Percentiles rank a stretch among this genome's conserved stretches.
Evolutionary conservation across 2,329 filamentous ascomycete genomes (phyloP).

Genomic region (Emmonsiellopsis sp.): DNA sequence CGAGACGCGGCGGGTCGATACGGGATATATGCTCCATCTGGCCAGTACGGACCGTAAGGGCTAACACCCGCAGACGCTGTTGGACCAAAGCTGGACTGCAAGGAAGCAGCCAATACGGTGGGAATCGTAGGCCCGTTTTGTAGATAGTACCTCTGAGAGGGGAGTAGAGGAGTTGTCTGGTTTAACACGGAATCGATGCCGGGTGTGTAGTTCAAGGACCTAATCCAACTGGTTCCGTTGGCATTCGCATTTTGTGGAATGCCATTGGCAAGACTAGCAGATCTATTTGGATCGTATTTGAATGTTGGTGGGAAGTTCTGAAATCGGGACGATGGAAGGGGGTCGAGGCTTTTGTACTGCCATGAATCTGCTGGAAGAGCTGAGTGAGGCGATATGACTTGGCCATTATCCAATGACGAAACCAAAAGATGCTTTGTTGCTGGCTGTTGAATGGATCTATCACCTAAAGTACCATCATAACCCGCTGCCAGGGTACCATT

Average conservation of each 20-base stretch:
- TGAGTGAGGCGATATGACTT: slow-evolving; percentile 23
- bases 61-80: slow-evolving; percentile 50
- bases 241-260: slow-evolving; percentile 19
- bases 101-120: slow-evolving; percentile 50
- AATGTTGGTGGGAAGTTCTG: slow-evolving; percentile 32
- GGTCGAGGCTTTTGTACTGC: slow-evolving; percentile 21
- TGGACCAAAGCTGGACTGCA: slow-evolving; percentile 43
- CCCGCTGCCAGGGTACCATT: slow-evolving; percentile 87
- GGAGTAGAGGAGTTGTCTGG: slow-evolving; percentile 42
- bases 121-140: slow-evolving; percentile 45
- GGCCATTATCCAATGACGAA: slow-evolving; percentile 44
- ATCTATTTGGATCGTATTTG: slow-evolving; percentile 24
- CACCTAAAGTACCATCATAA: slow-evolving; percentile 74
- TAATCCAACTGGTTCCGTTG: slow-evolving; percentile 33
- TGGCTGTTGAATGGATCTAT: slow-evolving; percentile 63
- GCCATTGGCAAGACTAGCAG: slow-evolving; percentile 13
- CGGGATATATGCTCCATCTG: slow-evolving; percentile 52
- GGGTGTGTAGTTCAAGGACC: slow-evolving; percentile 36
- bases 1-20: slow-evolving; percentile 51
- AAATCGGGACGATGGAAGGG: slow-evolving; percentile 19
- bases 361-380: slow-evolving; percentile 25
- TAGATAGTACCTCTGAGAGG: slow-evolving; percentile 30
- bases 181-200: slow-evolving; percentile 55
- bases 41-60: slow-evolving; percentile 55
- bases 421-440: slow-evolving; percentile 77